Evolutionary conservation across 805 yeast genomes (phyloP), one percentile per base, ranked within the genome.

Genomic region (Starmera dryadoides): DNA sequence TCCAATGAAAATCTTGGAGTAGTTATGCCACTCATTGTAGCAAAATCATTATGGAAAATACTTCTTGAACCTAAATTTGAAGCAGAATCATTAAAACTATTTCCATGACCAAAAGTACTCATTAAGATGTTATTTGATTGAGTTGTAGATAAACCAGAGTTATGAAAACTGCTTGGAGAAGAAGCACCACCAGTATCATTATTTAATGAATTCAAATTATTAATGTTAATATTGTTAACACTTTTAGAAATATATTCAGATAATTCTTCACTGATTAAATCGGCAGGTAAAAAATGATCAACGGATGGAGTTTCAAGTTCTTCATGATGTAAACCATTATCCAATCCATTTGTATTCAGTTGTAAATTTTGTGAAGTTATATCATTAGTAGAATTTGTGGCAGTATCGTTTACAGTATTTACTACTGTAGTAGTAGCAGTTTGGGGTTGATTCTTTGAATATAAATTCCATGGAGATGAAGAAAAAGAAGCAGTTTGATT

Each of bases 261-360:
- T 4, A 52, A 34, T 30, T 51, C 59, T 11, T 55, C 58, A 17
- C 45, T 47, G 18, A 55, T 55, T 34, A 66, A 40, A 37, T 61
- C 50, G 3, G 68, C 52, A 3, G 71, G 71, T 15, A 65, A 42
- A 10, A 63, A 52, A 39, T 55, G 53, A 37, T 62, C 59, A 26
- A 62, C 57, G 16, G 62, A 49, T 7, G 64, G 67, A 18, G 54
- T 44, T 4, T 59, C 64, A 30, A 55, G 33, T 8, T 58, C 57
- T 6, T 50, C 60, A 11, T 49, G 59, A 6, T 43, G 40, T 14
- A 39, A 20, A 9, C 22, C n/a, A n/a, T 38, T 28, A 12, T 34
- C 35, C 16, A 11, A 12, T 30, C 16, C 22, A 30, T 37, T 39
- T 4, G 53, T 49, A 23, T 37, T 41, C 14, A 49, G 10, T 1